These are phyloP conservation scores for Tolypocladium pustulatum DNA, from an alignment of 2,329 filamentous ascomycete genomes.

Conservation along the genomic window DNA sequence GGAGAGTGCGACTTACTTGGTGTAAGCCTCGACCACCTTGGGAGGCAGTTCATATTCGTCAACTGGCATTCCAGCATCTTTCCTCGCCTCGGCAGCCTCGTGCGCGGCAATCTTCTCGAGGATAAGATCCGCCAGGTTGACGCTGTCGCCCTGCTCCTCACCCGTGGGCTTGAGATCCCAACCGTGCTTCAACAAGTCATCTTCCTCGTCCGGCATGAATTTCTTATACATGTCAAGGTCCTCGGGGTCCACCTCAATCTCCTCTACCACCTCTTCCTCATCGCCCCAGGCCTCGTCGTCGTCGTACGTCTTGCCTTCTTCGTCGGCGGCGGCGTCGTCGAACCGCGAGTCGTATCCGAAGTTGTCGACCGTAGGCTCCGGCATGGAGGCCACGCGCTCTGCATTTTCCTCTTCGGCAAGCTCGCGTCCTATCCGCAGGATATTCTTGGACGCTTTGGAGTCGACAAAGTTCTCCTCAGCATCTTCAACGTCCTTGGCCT, in stretches of 20 bases:
- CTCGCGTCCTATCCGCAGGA: slow-evolving; percentile 81
- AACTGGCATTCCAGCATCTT: slow-evolving; percentile 46
- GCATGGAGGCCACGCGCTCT: slow-evolving; percentile 19
- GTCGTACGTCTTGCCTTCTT: slow-evolving; percentile 29
- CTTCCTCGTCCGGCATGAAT: slow-evolving; percentile 66
- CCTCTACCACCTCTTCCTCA: slow-evolving; percentile 61
- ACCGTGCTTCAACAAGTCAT: slow-evolving; percentile 62
- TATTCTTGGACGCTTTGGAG: slow-evolving; percentile 77
- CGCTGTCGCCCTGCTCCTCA: slow-evolving; percentile 42
- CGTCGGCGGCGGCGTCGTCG: slow-evolving; percentile 40
- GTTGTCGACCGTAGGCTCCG: slow-evolving; percentile 35
- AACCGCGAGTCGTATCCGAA: slow-evolving; percentile 77
- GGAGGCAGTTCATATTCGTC: slow-evolving; percentile 79
- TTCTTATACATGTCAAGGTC: slow-evolving; percentile 87
- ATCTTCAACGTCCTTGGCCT: slow-evolving; percentile 50
- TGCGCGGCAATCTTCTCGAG: slow-evolving; percentile 88
- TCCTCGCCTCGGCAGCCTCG: slow-evolving; percentile 54
- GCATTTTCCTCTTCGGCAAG: slow-evolving; percentile 67
- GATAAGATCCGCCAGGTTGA: slow-evolving; percentile 87
- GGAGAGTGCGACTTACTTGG: slow-evolving; percentile 47
- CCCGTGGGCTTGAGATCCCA: slow-evolving; percentile 37
- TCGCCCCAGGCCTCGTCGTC: slow-evolving; percentile 67
- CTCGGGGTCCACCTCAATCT: slow-evolving; percentile 75
- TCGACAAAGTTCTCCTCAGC: slow-evolving; percentile 68
- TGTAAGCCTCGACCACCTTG: slow-evolving; percentile 90